These are phyloP conservation scores for Pseudocercospora cruenta DNA, from an alignment of 2,329 filamentous ascomycete genomes.

Conservation along the genomic window DNA sequence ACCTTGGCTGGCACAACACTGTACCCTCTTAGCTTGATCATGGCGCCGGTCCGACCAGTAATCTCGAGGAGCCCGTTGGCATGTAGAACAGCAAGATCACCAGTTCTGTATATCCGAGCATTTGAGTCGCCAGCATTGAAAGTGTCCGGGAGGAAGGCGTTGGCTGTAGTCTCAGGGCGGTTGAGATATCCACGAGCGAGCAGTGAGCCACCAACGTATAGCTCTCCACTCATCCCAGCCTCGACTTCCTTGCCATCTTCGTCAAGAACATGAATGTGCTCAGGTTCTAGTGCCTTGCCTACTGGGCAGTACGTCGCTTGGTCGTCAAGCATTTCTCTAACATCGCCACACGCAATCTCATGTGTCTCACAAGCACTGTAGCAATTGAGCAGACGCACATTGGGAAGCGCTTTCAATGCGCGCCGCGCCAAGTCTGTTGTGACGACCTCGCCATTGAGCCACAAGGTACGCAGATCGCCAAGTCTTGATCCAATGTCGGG, in stretches of 20 bases:
- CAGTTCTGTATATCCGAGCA: slow-evolving; percentile 74
- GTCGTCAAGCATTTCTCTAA: slow-evolving; percentile 65
- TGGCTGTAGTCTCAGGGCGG: slow-evolving; percentile 74
- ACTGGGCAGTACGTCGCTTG: slow-evolving; percentile 72
- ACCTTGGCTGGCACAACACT: slow-evolving; percentile 78
- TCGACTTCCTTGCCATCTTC: slow-evolving; percentile 68
- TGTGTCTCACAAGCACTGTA: slow-evolving; percentile 85
- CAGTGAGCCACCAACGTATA: slow-evolving; percentile 74
- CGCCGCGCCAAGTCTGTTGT: slow-evolving; percentile 75
- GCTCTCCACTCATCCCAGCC: slow-evolving; percentile 67
- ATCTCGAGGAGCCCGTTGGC: slow-evolving; percentile 73
- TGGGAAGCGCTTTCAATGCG: slow-evolving; percentile 68
- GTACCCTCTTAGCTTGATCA: slow-evolving; percentile 81
- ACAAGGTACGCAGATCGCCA: slow-evolving; percentile 69
- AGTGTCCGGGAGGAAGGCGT: slow-evolving; percentile 69
- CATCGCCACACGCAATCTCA: slow-evolving; percentile 77
- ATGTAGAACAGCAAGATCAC: slow-evolving; percentile 70
- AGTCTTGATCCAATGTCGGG: slow-evolving; percentile 66
- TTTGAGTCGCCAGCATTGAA: slow-evolving; percentile 61
- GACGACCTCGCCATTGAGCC: slow-evolving; percentile 83
- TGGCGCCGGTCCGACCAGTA: slow-evolving; percentile 73
- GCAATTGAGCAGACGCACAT: slow-evolving; percentile 72
- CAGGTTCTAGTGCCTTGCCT: slow-evolving; percentile 68
- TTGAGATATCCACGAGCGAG: slow-evolving; percentile 79
- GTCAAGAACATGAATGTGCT: slow-evolving; percentile 73